These are phyloP conservation scores for Jatropha podagrica DNA, from an alignment of 441 rosid species.

Conservation along the genomic window DNA sequence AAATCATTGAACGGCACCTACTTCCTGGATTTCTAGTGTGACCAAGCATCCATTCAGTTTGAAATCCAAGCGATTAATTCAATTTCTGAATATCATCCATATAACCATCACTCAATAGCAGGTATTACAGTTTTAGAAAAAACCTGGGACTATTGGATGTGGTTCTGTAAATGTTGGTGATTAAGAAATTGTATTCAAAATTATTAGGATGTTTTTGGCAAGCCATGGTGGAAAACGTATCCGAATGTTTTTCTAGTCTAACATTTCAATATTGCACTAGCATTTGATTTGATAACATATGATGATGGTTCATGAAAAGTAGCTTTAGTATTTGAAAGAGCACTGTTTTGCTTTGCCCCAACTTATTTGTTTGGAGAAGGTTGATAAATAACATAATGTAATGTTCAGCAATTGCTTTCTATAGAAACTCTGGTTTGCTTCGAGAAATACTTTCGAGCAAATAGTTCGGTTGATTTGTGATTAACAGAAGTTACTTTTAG, in stretches of 20 bases:
- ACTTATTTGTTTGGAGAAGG: constrained; percentile 8
- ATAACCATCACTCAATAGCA: neutral
- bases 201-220: neutral
- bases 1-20: neutral
- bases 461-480: neutral
- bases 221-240: no score
- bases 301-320: no score
- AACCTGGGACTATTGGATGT: constrained; percentile 5
- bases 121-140: constrained; percentile 7
- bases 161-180: constrained; percentile 35
- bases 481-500: constrained; percentile 9
- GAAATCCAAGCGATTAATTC: neutral
- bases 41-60: neutral
- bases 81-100: neutral
- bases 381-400: constrained; percentile 8
- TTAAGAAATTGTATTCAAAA: constrained; percentile 7
- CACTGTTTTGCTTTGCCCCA: neutral
- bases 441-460: neutral
- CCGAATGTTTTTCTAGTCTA: no score
- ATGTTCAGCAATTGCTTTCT: neutral
- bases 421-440: constrained; percentile 1
- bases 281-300: no score
- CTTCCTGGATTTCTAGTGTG: constrained; percentile 5
- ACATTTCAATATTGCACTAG: no score
- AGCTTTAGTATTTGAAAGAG: neutral